A percentile compares a stretch with the other conserved stretches of the same genome.
Conservation (phyloP, 2,329 filamentous ascomycete genomes). For the Neopestalotiopsis sp. region DNA sequence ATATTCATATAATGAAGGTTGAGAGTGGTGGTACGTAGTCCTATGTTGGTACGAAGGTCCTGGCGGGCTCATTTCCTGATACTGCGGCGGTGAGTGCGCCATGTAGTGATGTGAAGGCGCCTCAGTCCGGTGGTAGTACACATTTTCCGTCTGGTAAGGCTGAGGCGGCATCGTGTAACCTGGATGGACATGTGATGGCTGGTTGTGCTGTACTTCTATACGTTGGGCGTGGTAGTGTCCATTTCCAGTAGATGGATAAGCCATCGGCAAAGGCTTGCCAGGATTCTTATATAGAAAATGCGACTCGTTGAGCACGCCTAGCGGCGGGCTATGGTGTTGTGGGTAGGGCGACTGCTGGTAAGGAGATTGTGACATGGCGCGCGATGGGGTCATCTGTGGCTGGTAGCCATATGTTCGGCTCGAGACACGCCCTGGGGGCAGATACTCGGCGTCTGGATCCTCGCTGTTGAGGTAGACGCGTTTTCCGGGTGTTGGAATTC, state of each 20-base stretch:
- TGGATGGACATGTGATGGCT: not conserved
- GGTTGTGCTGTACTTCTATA: conserved; percentile 23
- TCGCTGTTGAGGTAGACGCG: conserved; percentile 33
- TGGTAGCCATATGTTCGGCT: conserved; percentile 22
- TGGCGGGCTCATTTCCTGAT: not conserved
- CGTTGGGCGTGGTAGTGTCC: conserved; percentile 45
- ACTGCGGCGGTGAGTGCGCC: conserved; percentile 6
- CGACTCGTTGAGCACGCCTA: conserved; percentile 32
- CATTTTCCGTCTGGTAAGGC: conserved; percentile 23
- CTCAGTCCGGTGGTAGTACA: conserved; percentile 5
- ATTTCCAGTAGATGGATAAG: conserved; percentile 40
- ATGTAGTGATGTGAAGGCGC: not conserved
- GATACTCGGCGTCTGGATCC: conserved; percentile 39
- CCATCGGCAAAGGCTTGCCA: conserved; percentile 42
- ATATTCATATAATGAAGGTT: not conserved
- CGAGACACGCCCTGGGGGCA: conserved; percentile 18
- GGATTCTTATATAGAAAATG: conserved; percentile 42
- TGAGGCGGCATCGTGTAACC: conserved; percentile 22
- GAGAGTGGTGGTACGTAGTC: not conserved
- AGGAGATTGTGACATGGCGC: conserved; percentile 24
- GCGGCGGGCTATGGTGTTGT: conserved; percentile 15
- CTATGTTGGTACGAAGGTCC: not conserved
- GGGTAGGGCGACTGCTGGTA: conserved; percentile 22
- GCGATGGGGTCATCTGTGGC: conserved; percentile 22
- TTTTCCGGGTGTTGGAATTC: conserved; percentile 43